Percentiles rank a stretch among this genome's conserved stretches.
Evolutionary conservation across 257 asterid species (phyloP).

Genomic region (Solanum rostratum): DNA sequence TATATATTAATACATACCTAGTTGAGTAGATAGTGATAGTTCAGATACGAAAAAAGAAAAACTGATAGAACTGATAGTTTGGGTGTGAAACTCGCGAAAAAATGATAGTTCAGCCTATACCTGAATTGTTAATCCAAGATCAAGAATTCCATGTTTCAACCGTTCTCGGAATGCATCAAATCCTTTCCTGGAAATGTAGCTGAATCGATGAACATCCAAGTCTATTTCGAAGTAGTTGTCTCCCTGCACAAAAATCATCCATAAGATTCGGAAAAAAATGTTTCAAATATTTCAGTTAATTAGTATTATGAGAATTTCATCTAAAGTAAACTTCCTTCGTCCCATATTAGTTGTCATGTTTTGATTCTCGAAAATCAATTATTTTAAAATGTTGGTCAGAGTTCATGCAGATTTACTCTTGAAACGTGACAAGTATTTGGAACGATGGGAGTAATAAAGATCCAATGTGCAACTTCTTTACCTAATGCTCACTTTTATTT

Average conservation of each 20-base stretch:
- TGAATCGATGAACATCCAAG: conserved; percentile 90
- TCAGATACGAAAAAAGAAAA: too few relatives aligned
- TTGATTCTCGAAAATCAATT: not conserved
- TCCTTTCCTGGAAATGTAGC: conserved; percentile 85
- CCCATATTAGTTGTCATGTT: not conserved
- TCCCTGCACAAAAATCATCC: conserved; percentile 36
- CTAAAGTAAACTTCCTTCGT: not conserved
- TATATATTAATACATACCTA: too few relatives aligned
- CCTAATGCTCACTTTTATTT: not conserved
- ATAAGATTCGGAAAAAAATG: not conserved
- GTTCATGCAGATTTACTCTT: not conserved
- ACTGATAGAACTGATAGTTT: not conserved
- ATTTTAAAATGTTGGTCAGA: not conserved
- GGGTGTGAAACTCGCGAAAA: not conserved
- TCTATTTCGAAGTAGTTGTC: conserved; percentile 74
- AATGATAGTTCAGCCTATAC: conserved; percentile 8
- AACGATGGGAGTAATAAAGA: not conserved
- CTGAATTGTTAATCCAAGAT: conserved; percentile 88
- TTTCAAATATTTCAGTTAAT: not conserved
- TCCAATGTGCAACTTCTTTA: not conserved
- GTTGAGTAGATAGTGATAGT: too few relatives aligned
- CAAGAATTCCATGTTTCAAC: conserved; percentile 66
- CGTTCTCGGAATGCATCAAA: conserved; percentile 62
- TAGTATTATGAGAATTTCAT: not conserved
- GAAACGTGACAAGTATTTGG: not conserved